Percentiles rank a stretch among this genome's conserved stretches.
phyloP scores from a whole-genome alignment of 106 monocot species.

The Acorus gramineus region DNA sequence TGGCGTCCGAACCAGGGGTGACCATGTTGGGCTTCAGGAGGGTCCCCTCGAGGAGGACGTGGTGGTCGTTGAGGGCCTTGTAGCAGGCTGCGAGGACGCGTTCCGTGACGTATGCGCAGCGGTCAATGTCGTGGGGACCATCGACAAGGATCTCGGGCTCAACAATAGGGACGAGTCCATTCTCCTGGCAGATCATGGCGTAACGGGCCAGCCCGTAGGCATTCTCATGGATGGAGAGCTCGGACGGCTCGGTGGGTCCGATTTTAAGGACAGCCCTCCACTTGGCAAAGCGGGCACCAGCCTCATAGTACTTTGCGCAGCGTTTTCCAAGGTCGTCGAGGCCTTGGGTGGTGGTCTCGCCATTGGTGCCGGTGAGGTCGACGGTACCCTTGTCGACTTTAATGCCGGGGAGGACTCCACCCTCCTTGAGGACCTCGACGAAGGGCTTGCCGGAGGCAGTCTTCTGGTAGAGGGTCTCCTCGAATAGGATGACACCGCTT shows the following conservation, averaged over 20 bases:
- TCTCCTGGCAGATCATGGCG: conserved; percentile 46
- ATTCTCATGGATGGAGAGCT: conserved; percentile 34
- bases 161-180: conserved; percentile 40
- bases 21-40: conserved; percentile 48
- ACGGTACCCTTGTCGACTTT: conserved; percentile 50
- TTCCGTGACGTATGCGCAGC: conserved; percentile 34
- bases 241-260: conserved; percentile 29
- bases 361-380: conserved; percentile 34
- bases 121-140: conserved; percentile 36
- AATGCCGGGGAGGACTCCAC: conserved; percentile 43
- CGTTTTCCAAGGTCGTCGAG: conserved; percentile 47
- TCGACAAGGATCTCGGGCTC: conserved; percentile 48
- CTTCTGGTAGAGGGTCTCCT: conserved; percentile 44
- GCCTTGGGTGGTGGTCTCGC: conserved; percentile 45
- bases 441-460: conserved; percentile 35
- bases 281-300: conserved; percentile 48
- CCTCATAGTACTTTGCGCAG: conserved; percentile 44
- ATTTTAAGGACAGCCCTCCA: conserved; percentile 49
- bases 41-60: conserved; percentile 35
- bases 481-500: conserved; percentile 36
- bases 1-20: conserved; percentile 27
- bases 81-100: conserved; percentile 41
- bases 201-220: conserved; percentile 38
- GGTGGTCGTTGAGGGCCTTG: conserved; percentile 37
- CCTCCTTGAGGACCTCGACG: conserved; percentile 41